Conservation (phyloP, 225 moss, liverwort and hornwort species). For the Bryoerythrophyllum caledonicum region DNA sequence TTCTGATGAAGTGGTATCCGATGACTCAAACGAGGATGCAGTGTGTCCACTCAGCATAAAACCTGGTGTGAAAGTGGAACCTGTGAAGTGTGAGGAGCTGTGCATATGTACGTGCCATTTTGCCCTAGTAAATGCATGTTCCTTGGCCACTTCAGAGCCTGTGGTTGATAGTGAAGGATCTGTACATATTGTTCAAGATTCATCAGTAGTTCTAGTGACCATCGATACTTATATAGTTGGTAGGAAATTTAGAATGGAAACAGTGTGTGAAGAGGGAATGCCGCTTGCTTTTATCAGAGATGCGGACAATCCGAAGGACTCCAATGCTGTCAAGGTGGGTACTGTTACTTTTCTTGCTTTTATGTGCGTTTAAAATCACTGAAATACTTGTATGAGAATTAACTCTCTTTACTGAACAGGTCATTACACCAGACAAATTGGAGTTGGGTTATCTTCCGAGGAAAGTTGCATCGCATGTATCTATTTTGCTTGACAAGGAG, state of each 20-base stretch:
- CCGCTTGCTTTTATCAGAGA: slow-evolving; percentile 64
- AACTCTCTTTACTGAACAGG: slow-evolving; percentile 37
- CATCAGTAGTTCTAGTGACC: slow-evolving; percentile 36
- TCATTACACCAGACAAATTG: slow-evolving; percentile 48
- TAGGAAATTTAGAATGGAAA: slow-evolving; percentile 61
- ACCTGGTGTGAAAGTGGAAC: slow-evolving; percentile 31
- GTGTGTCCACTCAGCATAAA: slow-evolving; percentile 2
- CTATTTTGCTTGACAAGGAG: slow-evolving; percentile 64
- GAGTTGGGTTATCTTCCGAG: slow-evolving; percentile 78
- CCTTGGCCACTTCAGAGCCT: slow-evolving; percentile 12
- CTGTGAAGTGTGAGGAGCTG: slow-evolving; percentile 35
- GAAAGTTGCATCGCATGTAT: slow-evolving; percentile 71
- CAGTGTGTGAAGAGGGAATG: slow-evolving; percentile 66
- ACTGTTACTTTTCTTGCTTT: slow-evolving; percentile 7
- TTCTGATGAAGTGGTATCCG: slow-evolving; percentile 22
- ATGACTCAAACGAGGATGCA: slow-evolving; percentile 19
- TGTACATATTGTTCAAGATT: slow-evolving; percentile 20
- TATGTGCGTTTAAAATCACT: no score
- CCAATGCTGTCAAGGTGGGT: slow-evolving; percentile 90
- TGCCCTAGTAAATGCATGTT: slow-evolving; percentile 18
- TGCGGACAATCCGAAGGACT: slow-evolving; percentile 73
- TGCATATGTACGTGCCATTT: slow-evolving; percentile 58
- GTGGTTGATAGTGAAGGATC: slow-evolving; percentile 23
- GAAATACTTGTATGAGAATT: no score
- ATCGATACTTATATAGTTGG: slow-evolving; percentile 79